phyloP scores from a whole-genome alignment of 768 basidiomycete genomes.

The Termitomyces sp. region DNA sequence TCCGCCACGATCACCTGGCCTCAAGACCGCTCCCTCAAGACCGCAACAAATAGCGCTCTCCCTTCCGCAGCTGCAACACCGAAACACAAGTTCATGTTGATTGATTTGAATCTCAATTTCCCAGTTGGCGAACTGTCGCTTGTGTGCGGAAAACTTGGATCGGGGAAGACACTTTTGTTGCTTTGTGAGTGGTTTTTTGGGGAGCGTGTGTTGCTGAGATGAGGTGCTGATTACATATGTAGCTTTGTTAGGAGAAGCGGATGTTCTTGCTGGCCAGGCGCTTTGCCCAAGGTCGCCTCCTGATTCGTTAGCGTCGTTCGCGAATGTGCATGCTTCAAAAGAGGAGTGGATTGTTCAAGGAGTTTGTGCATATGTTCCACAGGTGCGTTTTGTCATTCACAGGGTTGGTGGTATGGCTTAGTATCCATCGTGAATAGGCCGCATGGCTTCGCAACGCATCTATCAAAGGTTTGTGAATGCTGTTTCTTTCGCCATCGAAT shows the following conservation, averaged over 20 bases:
- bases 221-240: constrained; percentile 13
- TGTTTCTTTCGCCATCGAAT: background rate
- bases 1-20: constrained; percentile 93
- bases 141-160: constrained; percentile 86
- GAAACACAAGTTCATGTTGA: constrained; percentile 71
- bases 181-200: constrained; percentile 39
- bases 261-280: constrained; percentile 78
- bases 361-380: constrained; percentile 86
- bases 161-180: constrained; percentile 86
- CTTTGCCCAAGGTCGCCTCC: constrained; percentile 84
- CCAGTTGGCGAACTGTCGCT: constrained; percentile 78
- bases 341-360: constrained; percentile 78
- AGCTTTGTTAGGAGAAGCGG: constrained; percentile 88
- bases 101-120: constrained; percentile 78
- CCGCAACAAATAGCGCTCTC: constrained; percentile 33
- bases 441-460: constrained; percentile 78
- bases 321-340: constrained; percentile 35
- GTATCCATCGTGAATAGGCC: constrained; percentile 24
- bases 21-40: constrained; percentile 54
- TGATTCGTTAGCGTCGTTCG: constrained; percentile 66
- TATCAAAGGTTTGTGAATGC: constrained; percentile 38
- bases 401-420: background rate
- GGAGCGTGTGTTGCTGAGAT: background rate
- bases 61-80: constrained; percentile 71
- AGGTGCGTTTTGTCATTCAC: constrained; percentile 42